Percentiles rank a stretch among this genome's conserved stretches.
phyloP scores from a whole-genome alignment of 2,329 filamentous ascomycete species.

The Claviceps cyperi region DNA sequence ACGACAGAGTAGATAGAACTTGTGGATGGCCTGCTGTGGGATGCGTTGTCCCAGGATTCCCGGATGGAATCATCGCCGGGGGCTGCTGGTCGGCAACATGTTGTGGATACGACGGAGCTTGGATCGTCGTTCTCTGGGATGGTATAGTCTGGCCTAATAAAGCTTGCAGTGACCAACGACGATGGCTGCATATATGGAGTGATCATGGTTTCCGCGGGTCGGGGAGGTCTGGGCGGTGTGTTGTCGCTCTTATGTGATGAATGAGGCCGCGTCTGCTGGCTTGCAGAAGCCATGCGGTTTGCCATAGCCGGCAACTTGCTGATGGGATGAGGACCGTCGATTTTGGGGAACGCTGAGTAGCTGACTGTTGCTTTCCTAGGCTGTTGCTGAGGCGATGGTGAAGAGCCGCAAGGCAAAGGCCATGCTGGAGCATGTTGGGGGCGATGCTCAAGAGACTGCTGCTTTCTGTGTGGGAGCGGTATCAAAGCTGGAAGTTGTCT shows the following conservation, averaged over 20 bases:
- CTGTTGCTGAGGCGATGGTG: background rate
- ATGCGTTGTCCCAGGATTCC: background rate
- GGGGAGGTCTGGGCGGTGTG: constrained; percentile 15
- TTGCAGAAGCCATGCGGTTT: background rate
- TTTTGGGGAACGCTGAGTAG: constrained; percentile 30
- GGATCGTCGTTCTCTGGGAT: background rate
- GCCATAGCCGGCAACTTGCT: background rate
- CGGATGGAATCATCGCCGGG: background rate
- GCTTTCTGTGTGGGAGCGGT: constrained; percentile 13
- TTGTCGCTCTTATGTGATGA: constrained; percentile 2
- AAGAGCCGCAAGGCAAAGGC: constrained; percentile 13
- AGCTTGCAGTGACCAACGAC: constrained; percentile 1
- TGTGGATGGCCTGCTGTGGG: background rate
- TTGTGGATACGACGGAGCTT: constrained; percentile 7
- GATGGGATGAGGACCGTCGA: constrained; percentile 4
- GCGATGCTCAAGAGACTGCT: background rate
- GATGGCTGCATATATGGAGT: constrained; percentile 10
- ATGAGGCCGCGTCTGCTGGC: background rate
- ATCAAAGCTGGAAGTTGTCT: constrained; percentile 20
- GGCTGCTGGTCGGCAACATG: constrained; percentile 1
- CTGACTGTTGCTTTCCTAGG: constrained; percentile 15
- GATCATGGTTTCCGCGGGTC: constrained; percentile 14
- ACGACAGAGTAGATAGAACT: constrained; percentile 11
- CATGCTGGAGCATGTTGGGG: constrained; percentile 11
- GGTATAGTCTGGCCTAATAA: background rate